Conservation (phyloP, 228 moss, liverwort and hornwort species). For the Sphagnum fallax region DNA sequence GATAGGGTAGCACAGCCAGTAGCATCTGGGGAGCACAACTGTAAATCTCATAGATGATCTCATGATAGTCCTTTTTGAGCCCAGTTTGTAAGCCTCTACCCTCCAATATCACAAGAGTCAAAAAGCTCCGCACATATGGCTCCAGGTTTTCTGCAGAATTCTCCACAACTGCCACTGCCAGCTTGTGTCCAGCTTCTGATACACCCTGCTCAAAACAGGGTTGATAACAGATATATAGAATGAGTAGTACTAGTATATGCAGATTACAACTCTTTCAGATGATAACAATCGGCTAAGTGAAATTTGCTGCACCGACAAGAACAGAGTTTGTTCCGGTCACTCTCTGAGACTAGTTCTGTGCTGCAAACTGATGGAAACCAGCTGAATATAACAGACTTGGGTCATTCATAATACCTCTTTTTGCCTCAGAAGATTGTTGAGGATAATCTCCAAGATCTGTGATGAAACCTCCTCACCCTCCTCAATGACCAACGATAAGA, state of each 20-base stretch:
- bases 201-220: constrained; percentile 17
- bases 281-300: too few relatives aligned
- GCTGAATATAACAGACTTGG: too few relatives aligned
- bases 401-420: too few relatives aligned
- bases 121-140: constrained; percentile 45
- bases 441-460: constrained; percentile 74
- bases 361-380: too few relatives aligned
- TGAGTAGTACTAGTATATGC: too few relatives aligned
- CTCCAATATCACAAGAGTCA: constrained; percentile 44
- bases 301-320: background rate
- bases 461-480: constrained; percentile 89
- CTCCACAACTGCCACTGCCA: constrained; percentile 51
- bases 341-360: too few relatives aligned
- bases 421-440: constrained; percentile 49
- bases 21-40: constrained; percentile 48
- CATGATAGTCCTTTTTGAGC: constrained; percentile 42
- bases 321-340: too few relatives aligned
- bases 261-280: too few relatives aligned
- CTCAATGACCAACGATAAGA: constrained; percentile 88
- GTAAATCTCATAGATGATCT: constrained; percentile 48
- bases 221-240: too few relatives aligned
- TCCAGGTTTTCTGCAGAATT: constrained; percentile 48
- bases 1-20: constrained; percentile 42
- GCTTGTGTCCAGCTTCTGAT: constrained; percentile 40
- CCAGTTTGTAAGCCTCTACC: constrained; percentile 30